A percentile compares a stretch with the other conserved stretches of the same genome.
Conservation (phyloP, 192 early-diverging fungal genomes). For the Lobosporangium transversale region DNA sequence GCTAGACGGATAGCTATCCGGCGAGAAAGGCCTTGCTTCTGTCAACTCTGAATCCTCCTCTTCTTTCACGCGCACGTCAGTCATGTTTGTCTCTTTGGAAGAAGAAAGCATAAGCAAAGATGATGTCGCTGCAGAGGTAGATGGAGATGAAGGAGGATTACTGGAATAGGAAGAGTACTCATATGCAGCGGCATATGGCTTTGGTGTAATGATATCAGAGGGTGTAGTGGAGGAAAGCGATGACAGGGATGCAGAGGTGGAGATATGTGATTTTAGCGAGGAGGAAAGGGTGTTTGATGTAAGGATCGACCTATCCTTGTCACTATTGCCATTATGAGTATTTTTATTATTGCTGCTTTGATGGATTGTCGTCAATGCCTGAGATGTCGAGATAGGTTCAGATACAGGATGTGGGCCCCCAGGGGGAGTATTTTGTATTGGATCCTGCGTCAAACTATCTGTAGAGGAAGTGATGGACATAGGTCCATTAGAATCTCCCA, state of each 20-base stretch:
- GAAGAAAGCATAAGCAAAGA: slow-evolving; percentile 43
- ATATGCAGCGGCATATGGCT: slow-evolving; percentile 5
- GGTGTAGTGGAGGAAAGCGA: slow-evolving; percentile 28
- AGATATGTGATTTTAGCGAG: slow-evolving; percentile 21
- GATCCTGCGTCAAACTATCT: background rate
- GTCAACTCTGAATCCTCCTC: slow-evolving; percentile 26
- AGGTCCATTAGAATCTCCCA: background rate
- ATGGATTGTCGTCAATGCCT: background rate
- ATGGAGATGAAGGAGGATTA: slow-evolving; percentile 1
- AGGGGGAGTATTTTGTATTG: too few relatives aligned
- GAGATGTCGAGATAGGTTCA: background rate
- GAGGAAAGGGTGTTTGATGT: slow-evolving; percentile 24
- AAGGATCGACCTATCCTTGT: slow-evolving; percentile 13
- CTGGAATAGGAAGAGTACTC: background rate
- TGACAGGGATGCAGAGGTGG: slow-evolving; percentile 16
- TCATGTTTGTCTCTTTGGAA: background rate
- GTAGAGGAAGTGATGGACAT: background rate
- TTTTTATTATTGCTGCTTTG: slow-evolving; percentile 1
- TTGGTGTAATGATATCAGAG: slow-evolving; percentile 15
- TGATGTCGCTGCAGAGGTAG: slow-evolving; percentile 25
- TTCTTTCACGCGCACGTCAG: slow-evolving; percentile 8
- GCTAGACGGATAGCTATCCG: background rate
- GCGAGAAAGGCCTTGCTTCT: background rate
- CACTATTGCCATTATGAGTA: slow-evolving; percentile 2
- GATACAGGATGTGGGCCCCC: too few relatives aligned